Evolutionary conservation across 768 basidiomycete genomes (phyloP).

Genomic region (Cystofilobasidium ferigula): DNA sequence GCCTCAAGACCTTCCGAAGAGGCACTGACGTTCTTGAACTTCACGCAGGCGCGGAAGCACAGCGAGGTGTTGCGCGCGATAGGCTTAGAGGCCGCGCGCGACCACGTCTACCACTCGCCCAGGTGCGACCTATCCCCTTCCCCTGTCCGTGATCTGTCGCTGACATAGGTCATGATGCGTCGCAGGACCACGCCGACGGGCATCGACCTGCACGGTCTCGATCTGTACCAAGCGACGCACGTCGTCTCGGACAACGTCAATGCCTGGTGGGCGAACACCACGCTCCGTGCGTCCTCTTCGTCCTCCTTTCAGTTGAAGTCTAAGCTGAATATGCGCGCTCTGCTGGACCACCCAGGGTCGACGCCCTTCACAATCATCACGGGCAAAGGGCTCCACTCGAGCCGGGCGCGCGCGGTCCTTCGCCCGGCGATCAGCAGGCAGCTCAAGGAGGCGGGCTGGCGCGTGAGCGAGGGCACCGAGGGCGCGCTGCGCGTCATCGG

Average conservation of each 20-base stretch:
- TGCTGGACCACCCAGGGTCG: not conserved
- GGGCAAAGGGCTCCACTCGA: constrained; percentile 10
- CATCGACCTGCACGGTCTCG: constrained; percentile 24
- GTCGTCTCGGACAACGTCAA: constrained; percentile 8
- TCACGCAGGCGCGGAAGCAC: not conserved
- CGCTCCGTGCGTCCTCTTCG: not conserved
- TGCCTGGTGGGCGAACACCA: constrained; percentile 11
- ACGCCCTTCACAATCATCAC: constrained; percentile 19
- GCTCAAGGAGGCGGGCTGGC: constrained; percentile 18
- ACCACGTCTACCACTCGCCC: not conserved
- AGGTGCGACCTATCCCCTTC: not conserved
- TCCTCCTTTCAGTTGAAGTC: not conserved
- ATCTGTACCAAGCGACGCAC: constrained; percentile 15
- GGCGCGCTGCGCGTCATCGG: not conserved
- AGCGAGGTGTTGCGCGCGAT: not conserved
- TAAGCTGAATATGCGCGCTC: not conserved
- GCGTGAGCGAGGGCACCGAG: constrained; percentile 1
- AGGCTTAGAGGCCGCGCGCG: not conserved
- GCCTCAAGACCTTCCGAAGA: not conserved
- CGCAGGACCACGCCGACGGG: constrained; percentile 3
- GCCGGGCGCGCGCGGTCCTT: constrained; percentile 2
- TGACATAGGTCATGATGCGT: not conserved
- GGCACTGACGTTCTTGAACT: not conserved
- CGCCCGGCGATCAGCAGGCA: constrained; percentile 9
- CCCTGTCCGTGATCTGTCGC: not conserved